Base-by-base conservation (phyloP, 768 basidiomycete genomes). In the Tephrocybe sp. region DNA sequence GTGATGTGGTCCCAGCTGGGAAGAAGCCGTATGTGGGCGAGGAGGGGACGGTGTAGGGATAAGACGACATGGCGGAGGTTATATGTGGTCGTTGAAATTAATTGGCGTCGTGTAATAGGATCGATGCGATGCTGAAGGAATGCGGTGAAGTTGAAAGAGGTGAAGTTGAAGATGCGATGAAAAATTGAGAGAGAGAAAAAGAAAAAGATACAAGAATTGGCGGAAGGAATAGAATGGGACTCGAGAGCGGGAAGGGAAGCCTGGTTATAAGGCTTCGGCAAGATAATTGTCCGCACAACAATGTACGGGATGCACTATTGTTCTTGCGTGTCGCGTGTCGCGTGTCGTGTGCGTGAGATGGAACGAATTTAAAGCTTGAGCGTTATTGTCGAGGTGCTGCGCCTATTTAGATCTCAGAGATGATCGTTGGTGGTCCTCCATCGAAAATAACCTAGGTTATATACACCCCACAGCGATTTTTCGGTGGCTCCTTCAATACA, bases 21-120 rank as follows among this genome's bases (percentile, higher is more conserved):
- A 86, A 84, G 69, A 83, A 75, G 50, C 79, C 80, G 57, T 67
- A 81, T 4, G 75, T 74, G 49, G 83, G 82, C 2, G 83, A 82
- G 25, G 78, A 60, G 49, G 82, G 77, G 24, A 71, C 59, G 32
- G 68, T 62, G 67, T 71, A 75, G 47, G 61, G 58, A 64, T 70
- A 75, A 15, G 72, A 75, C 58, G 82, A 74, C 78, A 80, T 78
- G 54, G 61, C 65, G 58, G 35, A 59, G 58, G 45, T 52, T 47
- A 48, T 52, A 47, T 47, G 43, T 49, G 47, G 26, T n/a, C n/a
- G 35, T 38, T 21, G 12, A 18, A 15, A 5, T 39, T 39, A 15
- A 5, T 39, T 39, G 37, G 19, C 31, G 24, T 35, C 12, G n/a
- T n/a, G n/a, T n/a, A n/a, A n/a, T n/a, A n/a, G n/a, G n/a, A 15